A percentile compares a stretch with the other conserved stretches of the same genome.
phyloP scores from a whole-genome alignment of 163 green algal species.

The Chloroidium sp. region DNA sequence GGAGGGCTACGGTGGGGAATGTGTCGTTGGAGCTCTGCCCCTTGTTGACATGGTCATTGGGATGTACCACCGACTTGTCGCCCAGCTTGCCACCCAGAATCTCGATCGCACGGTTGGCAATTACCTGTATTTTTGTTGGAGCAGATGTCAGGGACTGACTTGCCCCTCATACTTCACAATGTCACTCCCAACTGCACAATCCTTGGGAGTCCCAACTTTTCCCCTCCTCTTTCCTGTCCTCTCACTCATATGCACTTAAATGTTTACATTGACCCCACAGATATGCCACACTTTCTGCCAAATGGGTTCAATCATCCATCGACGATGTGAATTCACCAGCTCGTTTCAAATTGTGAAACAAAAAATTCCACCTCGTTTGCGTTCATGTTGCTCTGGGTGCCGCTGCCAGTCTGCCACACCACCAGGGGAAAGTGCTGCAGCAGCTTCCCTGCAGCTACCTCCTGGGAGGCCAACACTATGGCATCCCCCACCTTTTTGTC shows the following conservation, averaged over 20 bases:
- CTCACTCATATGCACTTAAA: no score
- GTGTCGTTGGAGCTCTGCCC: constrained; percentile 94
- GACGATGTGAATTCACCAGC: neutral
- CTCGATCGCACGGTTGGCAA: constrained; percentile 63
- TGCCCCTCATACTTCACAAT: no score
- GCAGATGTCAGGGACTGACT: neutral
- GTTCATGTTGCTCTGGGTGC: constrained; percentile 97
- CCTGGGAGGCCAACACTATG: constrained; percentile 64
- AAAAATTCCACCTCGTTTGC: constrained; percentile 80
- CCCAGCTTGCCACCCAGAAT: constrained; percentile 64
- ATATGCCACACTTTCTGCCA: neutral
- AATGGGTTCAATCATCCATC: neutral
- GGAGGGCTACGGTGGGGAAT: constrained; percentile 67
- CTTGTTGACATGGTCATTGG: constrained; percentile 95
- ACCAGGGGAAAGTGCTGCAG: constrained; percentile 87
- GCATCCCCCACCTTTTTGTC: constrained; percentile 57
- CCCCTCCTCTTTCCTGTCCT: no score
- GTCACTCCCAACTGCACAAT: neutral
- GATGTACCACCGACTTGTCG: constrained; percentile 61
- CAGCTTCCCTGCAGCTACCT: constrained; percentile 85
- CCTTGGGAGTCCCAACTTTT: no score
- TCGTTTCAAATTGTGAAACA: neutral
- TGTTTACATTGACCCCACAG: neutral
- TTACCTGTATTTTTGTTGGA: neutral
- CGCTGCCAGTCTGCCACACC: constrained; percentile 88